phyloP scores from a whole-genome alignment of 2,329 filamentous ascomycete species.

The Aspergillus awamori region DNA sequence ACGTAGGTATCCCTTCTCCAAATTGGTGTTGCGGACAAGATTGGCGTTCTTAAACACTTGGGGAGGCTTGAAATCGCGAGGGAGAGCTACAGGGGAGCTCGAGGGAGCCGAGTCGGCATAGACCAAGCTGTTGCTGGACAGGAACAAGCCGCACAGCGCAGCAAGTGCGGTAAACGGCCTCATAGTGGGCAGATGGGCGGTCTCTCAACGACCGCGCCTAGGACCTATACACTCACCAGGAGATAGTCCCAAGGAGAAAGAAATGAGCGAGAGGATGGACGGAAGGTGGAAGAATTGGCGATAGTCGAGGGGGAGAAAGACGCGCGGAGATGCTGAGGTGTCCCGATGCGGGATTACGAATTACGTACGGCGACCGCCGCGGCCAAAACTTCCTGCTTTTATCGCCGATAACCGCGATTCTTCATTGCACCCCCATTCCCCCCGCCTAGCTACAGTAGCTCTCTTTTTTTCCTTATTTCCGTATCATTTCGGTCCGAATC shows the following conservation, averaged over 20 bases:
- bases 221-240: conserved; percentile 24
- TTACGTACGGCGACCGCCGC: conserved; percentile 36
- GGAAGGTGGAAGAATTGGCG: conserved; percentile 7
- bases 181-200: conserved; percentile 40
- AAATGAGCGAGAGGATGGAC: conserved; percentile 13
- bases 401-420: conserved; percentile 9
- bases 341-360: conserved; percentile 31
- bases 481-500: neutral
- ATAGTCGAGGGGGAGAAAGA: conserved; percentile 12
- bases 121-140: conserved; percentile 38
- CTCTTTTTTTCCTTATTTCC: neutral
- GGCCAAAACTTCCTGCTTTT: conserved; percentile 38
- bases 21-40: conserved; percentile 82
- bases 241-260: conserved; percentile 20
- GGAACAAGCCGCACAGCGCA: conserved; percentile 39
- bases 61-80: conserved; percentile 71
- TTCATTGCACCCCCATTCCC: conserved; percentile 9
- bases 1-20: conserved; percentile 89
- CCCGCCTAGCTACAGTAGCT: conserved; percentile 14
- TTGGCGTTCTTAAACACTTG: conserved; percentile 94
- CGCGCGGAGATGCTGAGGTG: conserved; percentile 41
- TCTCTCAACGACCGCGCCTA: conserved; percentile 31
- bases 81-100: conserved; percentile 40
- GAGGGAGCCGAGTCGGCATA: conserved; percentile 35
- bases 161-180: conserved; percentile 42